phyloP scores from a whole-genome alignment of 179 eudicot species.

The Silene coronaria region DNA sequence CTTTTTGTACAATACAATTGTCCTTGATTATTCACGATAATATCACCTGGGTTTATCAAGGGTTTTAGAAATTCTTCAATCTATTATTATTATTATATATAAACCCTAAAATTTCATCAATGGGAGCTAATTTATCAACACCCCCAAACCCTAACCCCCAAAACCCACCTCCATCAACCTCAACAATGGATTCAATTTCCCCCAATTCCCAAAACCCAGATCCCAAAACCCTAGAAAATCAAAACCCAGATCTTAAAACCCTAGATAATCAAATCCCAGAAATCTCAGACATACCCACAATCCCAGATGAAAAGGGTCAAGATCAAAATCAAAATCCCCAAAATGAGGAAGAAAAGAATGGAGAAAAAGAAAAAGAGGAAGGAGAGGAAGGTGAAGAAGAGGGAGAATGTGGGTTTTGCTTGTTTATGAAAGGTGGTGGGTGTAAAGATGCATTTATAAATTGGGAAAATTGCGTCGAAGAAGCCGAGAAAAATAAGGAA shows the following conservation, averaged over 20 bases:
- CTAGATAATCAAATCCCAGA: slow-evolving; percentile 22
- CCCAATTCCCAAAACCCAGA: slow-evolving; percentile 15
- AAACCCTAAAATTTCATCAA: slow-evolving; percentile 12
- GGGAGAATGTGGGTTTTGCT: slow-evolving; percentile 73
- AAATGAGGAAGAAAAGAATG: slow-evolving; percentile 9
- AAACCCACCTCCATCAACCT: slow-evolving; percentile 23
- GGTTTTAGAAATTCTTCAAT: slow-evolving; percentile 19
- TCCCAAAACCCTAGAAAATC: slow-evolving; percentile 31
- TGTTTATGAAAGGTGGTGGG: slow-evolving; percentile 77
- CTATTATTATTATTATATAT: too few species aligned
- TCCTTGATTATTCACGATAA: too few species aligned
- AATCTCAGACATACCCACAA: slow-evolving; percentile 19
- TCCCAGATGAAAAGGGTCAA: slow-evolving; percentile 22
- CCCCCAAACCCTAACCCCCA: slow-evolving; percentile 16
- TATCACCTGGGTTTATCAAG: slow-evolving; percentile 23
- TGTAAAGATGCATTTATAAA: slow-evolving; percentile 50
- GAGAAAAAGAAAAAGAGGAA: slow-evolving; percentile 8
- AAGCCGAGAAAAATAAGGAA: slow-evolving; percentile 48
- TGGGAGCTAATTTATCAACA: slow-evolving; percentile 24
- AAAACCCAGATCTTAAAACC: slow-evolving; percentile 31
- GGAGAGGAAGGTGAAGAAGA: slow-evolving; percentile 49
- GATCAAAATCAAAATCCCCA: background rate
- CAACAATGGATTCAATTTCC: slow-evolving; percentile 10
- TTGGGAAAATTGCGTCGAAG: slow-evolving; percentile 67
- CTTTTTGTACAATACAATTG: background rate